These are phyloP conservation scores for Pyrrhoderma noxium DNA, from an alignment of 1,284 basidiomycete genomes.

Conservation along the genomic window DNA sequence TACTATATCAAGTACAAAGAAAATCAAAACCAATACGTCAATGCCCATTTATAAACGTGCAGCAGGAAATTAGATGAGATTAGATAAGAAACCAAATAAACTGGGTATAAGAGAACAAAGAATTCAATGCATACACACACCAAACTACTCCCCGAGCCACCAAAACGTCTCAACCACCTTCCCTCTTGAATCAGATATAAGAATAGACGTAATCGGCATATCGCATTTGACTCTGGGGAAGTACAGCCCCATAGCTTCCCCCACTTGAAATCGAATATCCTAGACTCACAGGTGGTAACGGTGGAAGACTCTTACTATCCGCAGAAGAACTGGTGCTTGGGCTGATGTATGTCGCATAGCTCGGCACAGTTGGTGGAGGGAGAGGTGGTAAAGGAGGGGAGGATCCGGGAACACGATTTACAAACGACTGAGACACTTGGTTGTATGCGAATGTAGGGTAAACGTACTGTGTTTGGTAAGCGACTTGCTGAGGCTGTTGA, in stretches of 20 bases:
- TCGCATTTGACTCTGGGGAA: background rate
- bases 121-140: background rate
- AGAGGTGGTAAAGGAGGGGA: background rate
- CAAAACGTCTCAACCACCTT: background rate
- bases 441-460: too few species aligned
- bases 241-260: background rate
- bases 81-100: too few species aligned
- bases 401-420: slow-evolving; percentile 5
- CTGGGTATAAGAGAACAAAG: background rate
- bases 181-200: background rate
- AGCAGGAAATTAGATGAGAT: too few species aligned
- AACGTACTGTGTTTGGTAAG: too few species aligned
- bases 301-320: too few species aligned
- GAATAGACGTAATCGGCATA: slow-evolving; percentile 3
- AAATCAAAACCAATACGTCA: too few species aligned
- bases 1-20: too few species aligned
- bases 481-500: too few species aligned
- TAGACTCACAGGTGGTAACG: too few species aligned
- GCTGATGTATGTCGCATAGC: background rate
- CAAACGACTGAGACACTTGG: too few species aligned
- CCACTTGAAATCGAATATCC: background rate
- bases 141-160: background rate
- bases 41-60: too few species aligned
- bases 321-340: background rate
- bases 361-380: slow-evolving; percentile 2